Conservation (phyloP, 331 rosid genomes). For the Rhamnella rubrinervis region DNA sequence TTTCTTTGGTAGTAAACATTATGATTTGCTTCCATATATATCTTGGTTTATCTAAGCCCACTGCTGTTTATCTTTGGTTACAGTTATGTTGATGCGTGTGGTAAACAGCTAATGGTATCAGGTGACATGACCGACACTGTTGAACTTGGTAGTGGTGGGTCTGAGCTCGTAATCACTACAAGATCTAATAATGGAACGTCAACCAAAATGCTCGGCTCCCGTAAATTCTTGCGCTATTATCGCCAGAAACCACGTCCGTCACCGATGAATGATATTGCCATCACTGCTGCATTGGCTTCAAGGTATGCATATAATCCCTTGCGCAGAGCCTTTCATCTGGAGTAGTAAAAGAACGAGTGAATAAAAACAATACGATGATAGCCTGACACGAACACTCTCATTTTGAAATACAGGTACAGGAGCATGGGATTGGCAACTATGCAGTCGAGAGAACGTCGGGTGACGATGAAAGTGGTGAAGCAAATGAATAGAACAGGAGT, state of each 20-base stretch:
- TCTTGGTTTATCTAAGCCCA: slow-evolving; percentile 13
- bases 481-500: slow-evolving; percentile 76
- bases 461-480: slow-evolving; percentile 88
- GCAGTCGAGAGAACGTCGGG: slow-evolving; percentile 69
- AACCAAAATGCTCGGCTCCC: slow-evolving; percentile 73
- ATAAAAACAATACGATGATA: neutral
- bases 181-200: slow-evolving; percentile 44
- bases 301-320: slow-evolving; percentile 48
- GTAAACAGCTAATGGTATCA: slow-evolving; percentile 67
- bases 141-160: slow-evolving; percentile 71
- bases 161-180: slow-evolving; percentile 74
- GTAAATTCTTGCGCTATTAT: slow-evolving; percentile 89
- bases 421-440: slow-evolving; percentile 94
- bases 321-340: slow-evolving; percentile 1
- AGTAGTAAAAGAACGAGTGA: neutral
- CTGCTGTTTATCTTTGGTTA: slow-evolving; percentile 16
- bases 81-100: slow-evolving; percentile 76
- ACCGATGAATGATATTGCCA: slow-evolving; percentile 38
- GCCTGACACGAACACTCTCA: neutral
- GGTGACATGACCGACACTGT: slow-evolving; percentile 48
- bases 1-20: neutral
- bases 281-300: slow-evolving; percentile 77
- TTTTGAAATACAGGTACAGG: slow-evolving; percentile 58
- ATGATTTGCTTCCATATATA: neutral
- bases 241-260: slow-evolving; percentile 92